phyloP scores from a whole-genome alignment of 108 stramenopile species.

The Seminavis robusta region DNA sequence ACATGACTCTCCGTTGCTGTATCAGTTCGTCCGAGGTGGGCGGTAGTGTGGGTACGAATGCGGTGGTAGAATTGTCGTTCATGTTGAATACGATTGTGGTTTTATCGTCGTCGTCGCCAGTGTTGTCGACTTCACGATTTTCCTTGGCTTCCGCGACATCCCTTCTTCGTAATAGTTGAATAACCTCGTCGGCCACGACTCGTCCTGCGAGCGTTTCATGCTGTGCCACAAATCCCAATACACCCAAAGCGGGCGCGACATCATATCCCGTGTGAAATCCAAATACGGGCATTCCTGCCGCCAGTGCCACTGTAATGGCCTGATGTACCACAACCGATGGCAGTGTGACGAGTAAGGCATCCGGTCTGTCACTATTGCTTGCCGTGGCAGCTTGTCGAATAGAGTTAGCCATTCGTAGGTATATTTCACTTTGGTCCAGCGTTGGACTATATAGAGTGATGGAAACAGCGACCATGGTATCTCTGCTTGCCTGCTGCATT shows the following conservation, averaged over 20 bases:
- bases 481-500: slow-evolving; percentile 4
- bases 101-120: too few relatives aligned
- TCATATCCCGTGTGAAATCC: slow-evolving; percentile 7
- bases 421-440: neutral
- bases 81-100: too few relatives aligned
- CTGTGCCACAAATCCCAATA: neutral
- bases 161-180: neutral
- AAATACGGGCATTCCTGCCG: slow-evolving; percentile 8
- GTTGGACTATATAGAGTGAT: neutral
- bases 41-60: too few relatives aligned
- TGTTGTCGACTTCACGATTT: too few relatives aligned
- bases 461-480: slow-evolving; percentile 4
- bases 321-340: slow-evolving; percentile 9
- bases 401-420: neutral
- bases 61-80: too few relatives aligned
- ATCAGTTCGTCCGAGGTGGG: too few relatives aligned
- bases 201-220: slow-evolving; percentile 2
- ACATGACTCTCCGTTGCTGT: too few relatives aligned
- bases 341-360: slow-evolving; percentile 22
- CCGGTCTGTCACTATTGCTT: too few relatives aligned
- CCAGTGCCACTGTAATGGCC: slow-evolving; percentile 1
- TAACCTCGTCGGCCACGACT: neutral
- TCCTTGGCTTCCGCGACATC: neutral
- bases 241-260: neutral
- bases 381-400: too few relatives aligned